These are phyloP conservation scores for Pichia terricola DNA, from an alignment of 1,139 yeast species.

Conservation along the genomic window DNA sequence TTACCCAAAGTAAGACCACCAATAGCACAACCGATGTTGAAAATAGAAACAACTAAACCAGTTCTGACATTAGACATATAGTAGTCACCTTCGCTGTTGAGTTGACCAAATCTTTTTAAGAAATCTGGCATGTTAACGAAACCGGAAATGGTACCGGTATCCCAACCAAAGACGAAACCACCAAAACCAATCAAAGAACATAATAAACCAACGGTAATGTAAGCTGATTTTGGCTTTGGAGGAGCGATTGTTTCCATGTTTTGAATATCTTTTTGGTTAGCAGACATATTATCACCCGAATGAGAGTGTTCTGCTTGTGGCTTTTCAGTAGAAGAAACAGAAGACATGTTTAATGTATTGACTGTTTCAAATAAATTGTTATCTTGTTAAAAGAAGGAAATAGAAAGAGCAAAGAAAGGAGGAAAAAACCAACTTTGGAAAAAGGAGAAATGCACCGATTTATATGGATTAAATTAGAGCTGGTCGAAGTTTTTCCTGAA, in stretches of 20 bases:
- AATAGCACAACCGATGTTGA: slow-evolving; percentile 64
- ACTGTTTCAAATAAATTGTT: no score
- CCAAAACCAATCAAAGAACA: slow-evolving; percentile 53
- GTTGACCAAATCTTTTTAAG: slow-evolving; percentile 39
- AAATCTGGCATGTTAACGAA: slow-evolving; percentile 65
- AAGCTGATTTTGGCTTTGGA: slow-evolving; percentile 7
- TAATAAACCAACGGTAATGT: slow-evolving; percentile 18
- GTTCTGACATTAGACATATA: slow-evolving; percentile 46
- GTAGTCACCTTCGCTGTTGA: slow-evolving; percentile 24
- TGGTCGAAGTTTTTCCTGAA: no score
- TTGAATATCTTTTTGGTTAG: not conserved
- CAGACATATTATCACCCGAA: not conserved
- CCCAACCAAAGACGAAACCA: slow-evolving; percentile 68
- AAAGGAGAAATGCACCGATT: no score
- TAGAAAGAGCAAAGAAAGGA: no score
- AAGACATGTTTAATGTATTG: slow-evolving; percentile 5
- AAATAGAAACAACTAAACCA: slow-evolving; percentile 58
- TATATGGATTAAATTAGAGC: no score
- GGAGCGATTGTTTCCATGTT: slow-evolving; percentile 2
- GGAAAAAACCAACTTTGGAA: no score
- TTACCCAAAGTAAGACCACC: slow-evolving; percentile 54
- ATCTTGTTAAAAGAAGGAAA: no score
- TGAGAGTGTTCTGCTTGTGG: not conserved
- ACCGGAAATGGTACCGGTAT: slow-evolving; percentile 75
- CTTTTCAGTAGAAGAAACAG: slow-evolving; percentile 6